Evolutionary conservation across 768 basidiomycete genomes (phyloP), one percentile per base, ranked within the genome.

Genomic region (Holtermanniella nyarrowii): DNA sequence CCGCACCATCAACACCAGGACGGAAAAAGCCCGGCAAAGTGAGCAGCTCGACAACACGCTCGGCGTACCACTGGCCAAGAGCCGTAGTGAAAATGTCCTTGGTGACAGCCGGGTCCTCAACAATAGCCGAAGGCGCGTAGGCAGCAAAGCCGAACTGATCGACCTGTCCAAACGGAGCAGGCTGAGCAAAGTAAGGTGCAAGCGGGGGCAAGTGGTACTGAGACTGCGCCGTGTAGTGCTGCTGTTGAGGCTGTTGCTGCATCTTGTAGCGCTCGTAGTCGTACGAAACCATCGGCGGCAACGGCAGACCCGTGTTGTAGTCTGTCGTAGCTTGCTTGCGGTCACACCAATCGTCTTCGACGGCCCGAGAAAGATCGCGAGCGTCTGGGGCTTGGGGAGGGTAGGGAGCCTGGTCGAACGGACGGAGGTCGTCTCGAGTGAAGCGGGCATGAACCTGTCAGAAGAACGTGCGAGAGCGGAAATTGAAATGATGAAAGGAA

Each of bases 31-130:
- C 64, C 13, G 64, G 64, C 24, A 41, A 48, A 25, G 52, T 46
- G 16, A 66, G 52, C 23, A 66, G 21, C 16, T 47, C 27, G 22
- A 58, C 48, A 45, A 66, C 57, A 37, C 59, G 59, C 23, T 59
- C 53, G 50, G 55, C 59, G 39, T 66, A 66, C 64, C 64, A 66
- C 4, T 44, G 26, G 21, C 58, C 48, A 31, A 63, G 50, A 41
- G 59, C 62, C 14, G 54, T 42, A 20, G 50, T 50, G 42, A 63
- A 39, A 11, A 45, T 39, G 10, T 48, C 57, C 39, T 18, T 27
- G 23, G 42, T 42, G 14, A 56, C 50, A 16, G 31, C 31, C 31
- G 31, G 31, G 31, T 37, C 31, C n/a, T n/a, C n/a, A 16, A 37
- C 31, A 7, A 37, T 7, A 16, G 31, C 31, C 10, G 31, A 16